Percentiles rank a stretch among this genome's conserved stretches.
These are phyloP conservation scores for Moricandia arvensis DNA, from an alignment of 345 rosid genomes.

Conservation along the genomic window DNA sequence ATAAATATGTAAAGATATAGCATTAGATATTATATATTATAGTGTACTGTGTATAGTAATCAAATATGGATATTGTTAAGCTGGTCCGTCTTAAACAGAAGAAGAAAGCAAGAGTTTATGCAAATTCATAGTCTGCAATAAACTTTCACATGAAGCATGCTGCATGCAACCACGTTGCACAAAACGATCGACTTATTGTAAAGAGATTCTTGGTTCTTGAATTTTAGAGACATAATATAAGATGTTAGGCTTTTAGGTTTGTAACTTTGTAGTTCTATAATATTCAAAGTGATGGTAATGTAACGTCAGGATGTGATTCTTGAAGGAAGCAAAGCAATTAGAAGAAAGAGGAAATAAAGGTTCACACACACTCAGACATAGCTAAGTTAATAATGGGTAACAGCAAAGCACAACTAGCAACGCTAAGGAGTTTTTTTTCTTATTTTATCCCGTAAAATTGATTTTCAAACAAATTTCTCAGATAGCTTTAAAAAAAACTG, in stretches of 20 bases:
- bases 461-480: too few relatives aligned
- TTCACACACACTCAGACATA: constrained; percentile 12
- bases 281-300: too few relatives aligned
- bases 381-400: not conserved
- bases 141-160: too few relatives aligned
- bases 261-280: too few relatives aligned
- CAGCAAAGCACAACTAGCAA: constrained; percentile 33
- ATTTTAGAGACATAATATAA: too few relatives aligned
- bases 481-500: too few relatives aligned
- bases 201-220: too few relatives aligned
- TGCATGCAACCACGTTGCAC: too few relatives aligned
- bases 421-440: not conserved
- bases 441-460: constrained; percentile 1
- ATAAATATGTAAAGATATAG: not conserved
- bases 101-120: too few relatives aligned
- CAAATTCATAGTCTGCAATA: too few relatives aligned
- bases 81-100: too few relatives aligned
- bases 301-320: not conserved
- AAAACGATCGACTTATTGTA: too few relatives aligned
- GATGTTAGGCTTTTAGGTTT: not conserved
- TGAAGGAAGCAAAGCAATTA: constrained; percentile 11
- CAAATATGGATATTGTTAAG: not conserved
- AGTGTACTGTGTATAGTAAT: not conserved
- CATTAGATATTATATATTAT: not conserved
- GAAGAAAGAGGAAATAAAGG: constrained; percentile 9